A percentile compares a stretch with the other conserved stretches of the same genome.
These are phyloP conservation scores for Zygnema circumcarinatum DNA, from an alignment of 139 green algal species.

Conservation along the genomic window DNA sequence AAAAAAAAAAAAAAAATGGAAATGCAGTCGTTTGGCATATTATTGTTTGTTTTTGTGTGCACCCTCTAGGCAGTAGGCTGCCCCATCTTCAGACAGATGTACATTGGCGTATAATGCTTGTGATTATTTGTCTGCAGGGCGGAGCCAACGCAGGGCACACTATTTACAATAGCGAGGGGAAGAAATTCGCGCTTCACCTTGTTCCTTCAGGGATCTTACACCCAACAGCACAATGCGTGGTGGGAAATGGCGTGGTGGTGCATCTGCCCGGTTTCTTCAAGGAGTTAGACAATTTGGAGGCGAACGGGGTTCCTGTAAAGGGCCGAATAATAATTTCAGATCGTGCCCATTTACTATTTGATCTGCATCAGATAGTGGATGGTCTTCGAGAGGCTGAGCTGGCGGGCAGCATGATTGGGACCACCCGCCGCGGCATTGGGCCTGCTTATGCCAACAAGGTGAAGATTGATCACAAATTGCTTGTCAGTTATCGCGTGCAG, in stretches of 20 bases:
- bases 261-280: slow-evolving; percentile 94
- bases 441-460: slow-evolving; percentile 93
- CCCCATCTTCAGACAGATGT: too few relatives aligned
- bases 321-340: slow-evolving; percentile 63
- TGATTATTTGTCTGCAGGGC: slow-evolving; percentile 80
- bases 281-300: slow-evolving; percentile 80
- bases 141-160: slow-evolving; percentile 99
- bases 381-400: slow-evolving; percentile 91
- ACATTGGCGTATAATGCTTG: too few relatives aligned
- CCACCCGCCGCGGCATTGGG: slow-evolving; percentile 97
- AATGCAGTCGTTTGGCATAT: too few relatives aligned
- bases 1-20: too few relatives aligned
- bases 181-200: slow-evolving; percentile 97
- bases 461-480: too few relatives aligned
- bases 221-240: slow-evolving; percentile 83
- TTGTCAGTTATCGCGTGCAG: too few relatives aligned
- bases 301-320: slow-evolving; percentile 48
- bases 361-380: slow-evolving; percentile 95
- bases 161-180: slow-evolving; percentile 95
- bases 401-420: slow-evolving; percentile 91
- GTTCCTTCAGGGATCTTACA: slow-evolving; percentile 97
- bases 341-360: slow-evolving; percentile 96
- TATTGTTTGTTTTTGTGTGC: too few relatives aligned
- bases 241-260: slow-evolving; percentile 97
- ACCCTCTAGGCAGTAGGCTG: too few relatives aligned